Percentiles rank a stretch among this genome's conserved stretches.
Evolutionary conservation across 2,329 filamentous ascomycete species (phyloP).

Genomic region (Aspergillus niger): DNA sequence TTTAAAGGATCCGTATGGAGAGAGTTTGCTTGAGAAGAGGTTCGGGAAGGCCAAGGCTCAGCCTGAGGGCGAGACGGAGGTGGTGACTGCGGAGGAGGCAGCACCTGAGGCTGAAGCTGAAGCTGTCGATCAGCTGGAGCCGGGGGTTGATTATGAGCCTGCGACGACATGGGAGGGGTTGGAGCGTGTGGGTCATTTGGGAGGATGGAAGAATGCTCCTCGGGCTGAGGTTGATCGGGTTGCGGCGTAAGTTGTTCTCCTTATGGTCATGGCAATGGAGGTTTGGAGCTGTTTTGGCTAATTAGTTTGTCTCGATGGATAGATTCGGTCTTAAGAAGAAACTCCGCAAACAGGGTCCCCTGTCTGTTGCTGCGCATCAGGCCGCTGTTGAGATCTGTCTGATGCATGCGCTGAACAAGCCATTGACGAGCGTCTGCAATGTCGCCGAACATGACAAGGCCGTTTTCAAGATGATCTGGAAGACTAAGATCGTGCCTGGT

Average conservation of each 20-base stretch:
- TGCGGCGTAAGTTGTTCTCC: constrained; percentile 39
- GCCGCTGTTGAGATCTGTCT: constrained; percentile 59
- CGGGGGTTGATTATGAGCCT: constrained; percentile 44
- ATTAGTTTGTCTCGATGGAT: not conserved
- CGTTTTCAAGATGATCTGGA: constrained; percentile 35
- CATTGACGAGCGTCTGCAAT: constrained; percentile 37
- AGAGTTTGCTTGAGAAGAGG: constrained; percentile 36
- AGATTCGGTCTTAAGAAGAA: constrained; percentile 43
- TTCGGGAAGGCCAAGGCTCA: constrained; percentile 22
- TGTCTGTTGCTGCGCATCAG: constrained; percentile 53
- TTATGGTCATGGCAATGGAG: too few relatives aligned
- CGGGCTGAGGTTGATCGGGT: constrained; percentile 43
- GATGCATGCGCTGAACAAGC: constrained; percentile 48
- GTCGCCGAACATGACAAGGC: constrained; percentile 32
- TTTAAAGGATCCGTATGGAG: constrained; percentile 51
- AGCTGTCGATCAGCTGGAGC: constrained; percentile 8
- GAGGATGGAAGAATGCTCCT: constrained; percentile 42
- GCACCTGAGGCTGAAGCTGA: not conserved
- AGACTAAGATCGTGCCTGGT: constrained; percentile 33
- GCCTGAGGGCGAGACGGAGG: constrained; percentile 20
- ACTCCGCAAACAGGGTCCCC: constrained; percentile 35
- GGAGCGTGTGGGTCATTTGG: constrained; percentile 55
- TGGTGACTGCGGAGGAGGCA: constrained; percentile 18
- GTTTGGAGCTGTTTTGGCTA: too few relatives aligned
- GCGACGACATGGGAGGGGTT: constrained; percentile 57